These are phyloP conservation scores for Fraxinus albicans DNA, from an alignment of 305 asterid species.

Conservation along the genomic window DNA sequence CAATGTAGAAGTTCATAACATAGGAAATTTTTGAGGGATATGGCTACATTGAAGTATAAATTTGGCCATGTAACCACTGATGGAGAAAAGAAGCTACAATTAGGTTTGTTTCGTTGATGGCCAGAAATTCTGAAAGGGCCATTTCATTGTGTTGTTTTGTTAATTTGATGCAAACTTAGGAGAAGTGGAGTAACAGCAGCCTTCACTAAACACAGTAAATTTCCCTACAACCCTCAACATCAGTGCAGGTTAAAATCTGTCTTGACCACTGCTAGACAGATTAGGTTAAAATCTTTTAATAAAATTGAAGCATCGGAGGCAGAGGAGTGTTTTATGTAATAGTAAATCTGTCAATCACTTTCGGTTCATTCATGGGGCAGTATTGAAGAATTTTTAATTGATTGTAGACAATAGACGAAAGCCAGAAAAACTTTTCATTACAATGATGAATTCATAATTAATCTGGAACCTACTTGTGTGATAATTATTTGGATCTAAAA, in stretches of 20 bases:
- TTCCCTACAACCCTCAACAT: neutral
- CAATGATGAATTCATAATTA: neutral
- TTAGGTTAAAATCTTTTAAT: neutral
- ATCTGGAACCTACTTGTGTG: neutral
- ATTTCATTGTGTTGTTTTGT: neutral
- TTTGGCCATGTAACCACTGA: neutral
- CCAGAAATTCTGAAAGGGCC: neutral
- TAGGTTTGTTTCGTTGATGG: neutral
- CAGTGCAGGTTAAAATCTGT: neutral
- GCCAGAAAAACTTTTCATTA: neutral
- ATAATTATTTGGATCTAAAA: neutral
- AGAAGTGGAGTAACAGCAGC: neutral
- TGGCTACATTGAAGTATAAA: neutral
- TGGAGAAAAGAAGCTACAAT: neutral
- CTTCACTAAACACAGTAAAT: neutral
- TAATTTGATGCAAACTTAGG: neutral
- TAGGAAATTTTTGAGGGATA: neutral
- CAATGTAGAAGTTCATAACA: neutral
- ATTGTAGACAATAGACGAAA: neutral
- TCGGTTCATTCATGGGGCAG: neutral
- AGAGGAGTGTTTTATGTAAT: neutral
- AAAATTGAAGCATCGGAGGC: neutral
- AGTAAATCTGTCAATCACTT: neutral
- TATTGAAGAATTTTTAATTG: neutral
- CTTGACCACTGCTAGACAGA: neutral